Evolutionary conservation across 2,329 filamentous ascomycete genomes (phyloP).

Genomic region (Trichoderma sp.): DNA sequence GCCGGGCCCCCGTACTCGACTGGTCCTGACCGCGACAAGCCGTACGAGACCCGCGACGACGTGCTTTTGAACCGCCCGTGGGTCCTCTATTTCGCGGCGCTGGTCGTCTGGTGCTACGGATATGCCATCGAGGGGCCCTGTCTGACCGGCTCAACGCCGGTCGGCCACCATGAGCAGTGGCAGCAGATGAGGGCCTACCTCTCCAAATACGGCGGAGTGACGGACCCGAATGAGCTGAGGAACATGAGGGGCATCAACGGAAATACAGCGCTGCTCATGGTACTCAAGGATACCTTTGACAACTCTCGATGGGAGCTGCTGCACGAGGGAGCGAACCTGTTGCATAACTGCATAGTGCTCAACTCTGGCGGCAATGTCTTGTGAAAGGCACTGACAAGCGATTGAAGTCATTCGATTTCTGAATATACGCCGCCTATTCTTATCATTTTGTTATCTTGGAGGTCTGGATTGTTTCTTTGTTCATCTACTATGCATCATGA

Average conservation of each 20-base stretch:
- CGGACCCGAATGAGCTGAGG: conserved; percentile 76
- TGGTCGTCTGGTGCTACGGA: conserved; percentile 95
- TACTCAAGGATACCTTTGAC: conserved; percentile 79
- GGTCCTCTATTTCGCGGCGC: conserved; percentile 89
- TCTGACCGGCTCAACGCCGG: conserved; percentile 53
- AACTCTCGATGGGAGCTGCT: conserved; percentile 89
- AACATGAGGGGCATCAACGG: conserved; percentile 74
- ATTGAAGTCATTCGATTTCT: not conserved
- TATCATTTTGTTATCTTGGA: too few relatives aligned
- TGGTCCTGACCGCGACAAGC: conserved; percentile 47
- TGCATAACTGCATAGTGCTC: conserved; percentile 75
- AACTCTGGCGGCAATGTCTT: conserved; percentile 39
- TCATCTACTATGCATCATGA: conserved; percentile 4
- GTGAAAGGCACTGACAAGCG: conserved; percentile 27
- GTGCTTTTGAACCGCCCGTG: conserved; percentile 88
- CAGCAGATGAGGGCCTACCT: conserved; percentile 81
- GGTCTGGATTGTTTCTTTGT: not conserved
- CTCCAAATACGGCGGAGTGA: conserved; percentile 68
- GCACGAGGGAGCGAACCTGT: conserved; percentile 78
- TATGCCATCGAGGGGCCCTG: conserved; percentile 85
- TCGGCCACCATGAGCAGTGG: conserved; percentile 65
- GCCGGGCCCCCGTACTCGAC: conserved; percentile 43
- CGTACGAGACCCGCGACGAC: conserved; percentile 84
- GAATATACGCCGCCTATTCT: not conserved
- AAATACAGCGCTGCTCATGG: conserved; percentile 77